Evolutionary conservation across 495 filamentous ascomycete genomes (phyloP).

Genomic region (Oidiodendron maius): DNA sequence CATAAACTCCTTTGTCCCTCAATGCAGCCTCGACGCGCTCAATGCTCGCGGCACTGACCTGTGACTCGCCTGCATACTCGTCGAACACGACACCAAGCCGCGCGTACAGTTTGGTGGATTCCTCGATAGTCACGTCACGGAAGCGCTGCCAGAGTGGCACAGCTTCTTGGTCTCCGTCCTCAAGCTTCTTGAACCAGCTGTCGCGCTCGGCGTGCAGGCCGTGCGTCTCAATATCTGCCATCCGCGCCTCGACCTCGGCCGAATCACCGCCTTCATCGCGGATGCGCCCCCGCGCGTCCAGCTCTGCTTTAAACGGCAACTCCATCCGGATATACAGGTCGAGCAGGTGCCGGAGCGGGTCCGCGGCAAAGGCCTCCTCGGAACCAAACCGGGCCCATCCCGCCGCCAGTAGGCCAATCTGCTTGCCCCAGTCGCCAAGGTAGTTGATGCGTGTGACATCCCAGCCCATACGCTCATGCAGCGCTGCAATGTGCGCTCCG

Average conservation of each 20-base stretch:
- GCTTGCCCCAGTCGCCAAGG: slow-evolving; percentile 73
- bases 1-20: slow-evolving; percentile 52
- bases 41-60: slow-evolving; percentile 61
- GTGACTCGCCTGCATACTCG: slow-evolving; percentile 66
- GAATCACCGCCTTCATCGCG: slow-evolving; percentile 47
- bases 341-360: slow-evolving; percentile 47
- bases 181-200: slow-evolving; percentile 67
- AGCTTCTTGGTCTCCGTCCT: slow-evolving; percentile 55
- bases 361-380: slow-evolving; percentile 55
- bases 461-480: slow-evolving; percentile 66
- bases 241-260: too few species aligned
- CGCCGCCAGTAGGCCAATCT: slow-evolving; percentile 64
- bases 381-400: slow-evolving; percentile 38
- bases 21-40: slow-evolving; percentile 42
- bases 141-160: slow-evolving; percentile 59
- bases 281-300: slow-evolving; percentile 52
- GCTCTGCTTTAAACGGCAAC: slow-evolving; percentile 41
- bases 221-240: slow-evolving; percentile 45
- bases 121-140: slow-evolving; percentile 57
- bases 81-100: slow-evolving; percentile 66
- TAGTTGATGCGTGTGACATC: slow-evolving; percentile 70
- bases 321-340: slow-evolving; percentile 62
- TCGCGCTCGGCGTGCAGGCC: slow-evolving; percentile 49
- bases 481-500: slow-evolving; percentile 64
- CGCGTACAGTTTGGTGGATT: slow-evolving; percentile 58